These are phyloP conservation scores for Blastobotrys terrestris DNA, from an alignment of 805 yeast species.

Conservation along the genomic window DNA sequence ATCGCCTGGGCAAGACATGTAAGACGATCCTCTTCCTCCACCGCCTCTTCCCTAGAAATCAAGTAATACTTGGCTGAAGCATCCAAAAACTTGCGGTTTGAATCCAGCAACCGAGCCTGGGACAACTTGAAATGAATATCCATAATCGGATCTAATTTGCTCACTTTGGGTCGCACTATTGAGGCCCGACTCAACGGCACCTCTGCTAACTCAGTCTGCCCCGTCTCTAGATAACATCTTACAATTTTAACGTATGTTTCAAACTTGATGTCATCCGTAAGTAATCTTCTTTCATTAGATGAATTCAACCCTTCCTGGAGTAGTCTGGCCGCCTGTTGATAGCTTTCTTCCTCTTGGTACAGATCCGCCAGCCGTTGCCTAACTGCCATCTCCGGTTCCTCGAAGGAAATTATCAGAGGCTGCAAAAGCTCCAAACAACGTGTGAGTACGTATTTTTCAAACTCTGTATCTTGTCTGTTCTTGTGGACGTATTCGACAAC, in stretches of 20 bases:
- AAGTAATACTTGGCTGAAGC: slow-evolving; percentile 27
- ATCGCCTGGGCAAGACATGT: slow-evolving; percentile 25
- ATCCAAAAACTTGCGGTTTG: slow-evolving; percentile 25
- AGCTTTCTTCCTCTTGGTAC: slow-evolving; percentile 17
- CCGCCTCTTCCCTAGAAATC: slow-evolving; percentile 20
- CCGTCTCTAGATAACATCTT: slow-evolving; percentile 24
- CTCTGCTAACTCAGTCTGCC: slow-evolving; percentile 25
- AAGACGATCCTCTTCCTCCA: slow-evolving; percentile 24
- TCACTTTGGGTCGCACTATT: slow-evolving; percentile 18
- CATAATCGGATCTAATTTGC: slow-evolving; percentile 6
- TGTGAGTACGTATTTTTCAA: slow-evolving; percentile 1
- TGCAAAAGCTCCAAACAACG: slow-evolving; percentile 4
- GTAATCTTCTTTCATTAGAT: slow-evolving; percentile 12
- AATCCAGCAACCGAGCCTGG: slow-evolving; percentile 29
- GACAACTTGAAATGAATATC: slow-evolving; percentile 26
- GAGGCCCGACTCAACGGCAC: slow-evolving; percentile 23
- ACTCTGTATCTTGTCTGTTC: background rate
- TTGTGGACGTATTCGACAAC: slow-evolving; percentile 1
- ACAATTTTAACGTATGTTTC: slow-evolving; percentile 22
- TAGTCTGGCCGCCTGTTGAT: slow-evolving; percentile 21
- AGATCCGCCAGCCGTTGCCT: slow-evolving; percentile 24
- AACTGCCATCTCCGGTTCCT: slow-evolving; percentile 21
- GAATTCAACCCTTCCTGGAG: slow-evolving; percentile 21
- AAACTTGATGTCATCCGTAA: slow-evolving; percentile 22
- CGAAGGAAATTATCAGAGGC: slow-evolving; percentile 20